phyloP scores from a whole-genome alignment of 1,284 basidiomycete genomes.

The Peniophora sp. region DNA sequence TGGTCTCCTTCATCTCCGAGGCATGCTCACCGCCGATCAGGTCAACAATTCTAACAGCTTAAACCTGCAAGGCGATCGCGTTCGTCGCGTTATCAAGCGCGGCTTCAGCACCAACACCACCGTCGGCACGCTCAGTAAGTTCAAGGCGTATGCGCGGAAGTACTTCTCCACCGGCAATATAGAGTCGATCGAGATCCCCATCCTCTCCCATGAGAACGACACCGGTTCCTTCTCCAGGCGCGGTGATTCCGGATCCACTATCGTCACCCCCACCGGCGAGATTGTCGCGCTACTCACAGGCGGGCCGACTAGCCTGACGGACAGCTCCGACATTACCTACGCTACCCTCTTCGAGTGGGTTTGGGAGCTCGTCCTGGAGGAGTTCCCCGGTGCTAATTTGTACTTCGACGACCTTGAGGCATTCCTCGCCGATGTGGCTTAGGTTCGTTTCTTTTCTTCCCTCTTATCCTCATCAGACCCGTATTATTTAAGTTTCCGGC shows the following conservation, averaged over 20 bases:
- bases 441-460: conserved; percentile 1
- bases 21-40: conserved; percentile 22
- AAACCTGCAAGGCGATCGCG: conserved; percentile 15
- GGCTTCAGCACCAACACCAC: conserved; percentile 21
- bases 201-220: conserved; percentile 16
- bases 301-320: conserved; percentile 13
- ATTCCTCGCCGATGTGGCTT: conserved; percentile 6
- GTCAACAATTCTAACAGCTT: conserved; percentile 18
- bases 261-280: conserved; percentile 18
- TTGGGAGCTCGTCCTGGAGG: conserved; percentile 18
- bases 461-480: background rate
- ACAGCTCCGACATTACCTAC: conserved; percentile 21
- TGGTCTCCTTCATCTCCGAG: conserved; percentile 19
- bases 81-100: conserved; percentile 24
- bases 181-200: conserved; percentile 22
- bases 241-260: conserved; percentile 28
- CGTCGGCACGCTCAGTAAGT: conserved; percentile 19
- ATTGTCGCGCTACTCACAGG: conserved; percentile 25
- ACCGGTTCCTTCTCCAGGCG: conserved; percentile 21
- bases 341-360: conserved; percentile 23
- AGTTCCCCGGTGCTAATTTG: conserved; percentile 21
- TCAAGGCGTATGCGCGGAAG: conserved; percentile 18
- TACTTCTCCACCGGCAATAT: conserved; percentile 16
- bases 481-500: no score
- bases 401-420: conserved; percentile 8